phyloP scores from a whole-genome alignment of 129 eudicot species.

The Helianthus tuberosus region DNA sequence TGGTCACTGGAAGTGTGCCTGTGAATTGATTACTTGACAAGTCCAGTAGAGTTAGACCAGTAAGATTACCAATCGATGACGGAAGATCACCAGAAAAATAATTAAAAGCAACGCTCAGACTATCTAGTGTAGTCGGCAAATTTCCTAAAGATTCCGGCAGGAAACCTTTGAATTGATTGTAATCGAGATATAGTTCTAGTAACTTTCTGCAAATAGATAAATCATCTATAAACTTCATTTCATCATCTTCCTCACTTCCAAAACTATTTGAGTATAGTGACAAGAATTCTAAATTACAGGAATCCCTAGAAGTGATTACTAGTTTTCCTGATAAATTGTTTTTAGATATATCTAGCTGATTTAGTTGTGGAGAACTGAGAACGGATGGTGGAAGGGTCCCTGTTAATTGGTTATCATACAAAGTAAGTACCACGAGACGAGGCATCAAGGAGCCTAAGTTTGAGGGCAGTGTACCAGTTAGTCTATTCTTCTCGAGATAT shows the following conservation, averaged over 20 bases:
- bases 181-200: slow-evolving; percentile 1
- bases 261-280: slow-evolving; percentile 17
- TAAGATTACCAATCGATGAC: slow-evolving; percentile 27
- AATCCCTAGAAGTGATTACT: slow-evolving; percentile 1
- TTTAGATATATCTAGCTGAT: slow-evolving; percentile 13
- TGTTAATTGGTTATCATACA: slow-evolving; percentile 18
- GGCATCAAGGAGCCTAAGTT: slow-evolving; percentile 5
- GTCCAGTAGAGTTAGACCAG: slow-evolving; percentile 20
- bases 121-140: slow-evolving; percentile 18
- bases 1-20: slow-evolving; percentile 23
- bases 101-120: slow-evolving; percentile 7
- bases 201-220: slow-evolving; percentile 24
- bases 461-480: slow-evolving; percentile 23
- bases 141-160: slow-evolving; percentile 32
- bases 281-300: background rate
- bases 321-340: slow-evolving; percentile 40
- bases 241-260: slow-evolving; percentile 41
- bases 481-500: slow-evolving; percentile 14
- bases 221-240: slow-evolving; percentile 25
- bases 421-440: background rate
- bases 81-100: slow-evolving; percentile 28
- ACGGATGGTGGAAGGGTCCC: slow-evolving; percentile 28
- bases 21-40: slow-evolving; percentile 25
- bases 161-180: slow-evolving; percentile 27
- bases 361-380: slow-evolving; percentile 26